phyloP scores from a whole-genome alignment of 192 early-diverging fungal species.

The Coemansia sp. region DNA sequence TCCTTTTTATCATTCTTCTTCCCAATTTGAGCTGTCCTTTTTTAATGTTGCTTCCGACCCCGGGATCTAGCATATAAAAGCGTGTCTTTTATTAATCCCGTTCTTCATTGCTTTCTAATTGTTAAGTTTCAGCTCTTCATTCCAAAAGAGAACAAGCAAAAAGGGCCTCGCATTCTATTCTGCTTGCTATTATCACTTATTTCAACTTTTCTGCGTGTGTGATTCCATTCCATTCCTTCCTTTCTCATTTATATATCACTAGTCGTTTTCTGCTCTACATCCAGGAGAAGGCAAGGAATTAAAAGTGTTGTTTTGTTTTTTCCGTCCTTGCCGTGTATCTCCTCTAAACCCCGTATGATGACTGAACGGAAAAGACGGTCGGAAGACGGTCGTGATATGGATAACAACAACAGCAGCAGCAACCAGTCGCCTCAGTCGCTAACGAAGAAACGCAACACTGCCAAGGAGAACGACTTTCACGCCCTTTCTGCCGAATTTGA shows the following conservation, averaged over 20 bases:
- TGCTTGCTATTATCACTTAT: neutral
- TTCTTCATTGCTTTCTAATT: neutral
- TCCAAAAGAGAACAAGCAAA: too few relatives aligned
- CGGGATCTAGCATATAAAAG: too few relatives aligned
- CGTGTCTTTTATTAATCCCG: too few relatives aligned
- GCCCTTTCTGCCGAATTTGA: conserved; percentile 44
- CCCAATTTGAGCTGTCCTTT: too few relatives aligned
- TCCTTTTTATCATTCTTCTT: too few relatives aligned
- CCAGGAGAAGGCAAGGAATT: too few relatives aligned
- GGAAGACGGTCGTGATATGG: conserved; percentile 49
- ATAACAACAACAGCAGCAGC: neutral
- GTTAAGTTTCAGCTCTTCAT: neutral
- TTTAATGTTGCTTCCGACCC: too few relatives aligned
- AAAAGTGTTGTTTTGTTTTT: neutral
- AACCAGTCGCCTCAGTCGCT: conserved; percentile 44
- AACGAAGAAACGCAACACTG: conserved; percentile 50
- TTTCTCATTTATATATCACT: neutral
- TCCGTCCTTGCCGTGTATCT: neutral
- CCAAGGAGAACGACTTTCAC: conserved; percentile 44
- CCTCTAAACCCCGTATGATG: conserved; percentile 33
- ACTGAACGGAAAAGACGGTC: conserved; percentile 54
- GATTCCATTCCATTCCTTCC: neutral
- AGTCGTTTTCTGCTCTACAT: neutral
- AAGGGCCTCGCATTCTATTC: neutral
- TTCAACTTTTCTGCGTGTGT: neutral